These are phyloP conservation scores for Scortechinia acanthostroma DNA, from an alignment of 2,329 filamentous ascomycete species.

Conservation along the genomic window DNA sequence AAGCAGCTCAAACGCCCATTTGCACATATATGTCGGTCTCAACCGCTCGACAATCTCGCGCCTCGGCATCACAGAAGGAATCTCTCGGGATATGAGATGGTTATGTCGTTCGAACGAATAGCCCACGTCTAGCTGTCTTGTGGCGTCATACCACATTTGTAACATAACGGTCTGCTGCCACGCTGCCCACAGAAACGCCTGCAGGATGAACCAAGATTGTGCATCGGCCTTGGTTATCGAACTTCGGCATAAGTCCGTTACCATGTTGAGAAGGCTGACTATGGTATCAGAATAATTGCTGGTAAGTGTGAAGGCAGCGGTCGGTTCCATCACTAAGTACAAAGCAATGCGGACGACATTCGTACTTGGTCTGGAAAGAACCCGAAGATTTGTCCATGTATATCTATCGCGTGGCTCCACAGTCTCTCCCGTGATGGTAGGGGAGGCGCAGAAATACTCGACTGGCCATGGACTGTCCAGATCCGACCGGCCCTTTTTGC, in stretches of 20 bases:
- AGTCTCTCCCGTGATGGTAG: too few relatives aligned
- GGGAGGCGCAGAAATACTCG: not conserved
- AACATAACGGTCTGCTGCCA: not conserved
- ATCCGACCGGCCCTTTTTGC: too few relatives aligned
- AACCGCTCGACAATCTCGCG: not conserved
- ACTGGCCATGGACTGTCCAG: not conserved
- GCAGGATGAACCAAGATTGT: not conserved
- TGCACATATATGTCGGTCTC: not conserved
- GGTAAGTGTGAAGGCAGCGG: not conserved
- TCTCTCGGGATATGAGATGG: not conserved
- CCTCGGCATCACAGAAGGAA: not conserved
- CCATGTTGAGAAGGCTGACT: not conserved
- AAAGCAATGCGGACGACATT: conserved; percentile 1
- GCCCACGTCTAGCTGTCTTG: not conserved
- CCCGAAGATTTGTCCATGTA: too few relatives aligned
- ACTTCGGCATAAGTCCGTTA: not conserved
- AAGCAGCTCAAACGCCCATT: not conserved
- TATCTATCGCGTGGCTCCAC: too few relatives aligned
- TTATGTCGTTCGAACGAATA: not conserved
- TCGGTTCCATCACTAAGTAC: not conserved
- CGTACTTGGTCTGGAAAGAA: too few relatives aligned
- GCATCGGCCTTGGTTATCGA: not conserved
- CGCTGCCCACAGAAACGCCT: not conserved
- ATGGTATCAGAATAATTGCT: not conserved
- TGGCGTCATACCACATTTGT: not conserved